Base-by-base conservation (phyloP, 306 rosid genomes). In the Crataegus laevigata region DNA sequence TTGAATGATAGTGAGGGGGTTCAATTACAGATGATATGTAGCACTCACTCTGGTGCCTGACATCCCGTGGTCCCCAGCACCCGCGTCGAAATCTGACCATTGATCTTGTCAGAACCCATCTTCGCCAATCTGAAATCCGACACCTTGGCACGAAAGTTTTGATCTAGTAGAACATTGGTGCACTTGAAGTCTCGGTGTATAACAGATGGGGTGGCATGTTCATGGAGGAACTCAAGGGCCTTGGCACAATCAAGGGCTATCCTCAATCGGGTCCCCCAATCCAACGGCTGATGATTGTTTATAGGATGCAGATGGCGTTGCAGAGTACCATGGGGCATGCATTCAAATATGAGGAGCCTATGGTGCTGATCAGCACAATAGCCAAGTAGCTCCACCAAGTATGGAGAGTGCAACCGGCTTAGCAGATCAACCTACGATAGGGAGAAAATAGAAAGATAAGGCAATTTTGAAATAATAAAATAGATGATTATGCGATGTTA, bases 11-110 rank as follows among this genome's bases (percentile, higher is more conserved):
- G 75, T 73, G 78, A 73, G 50, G 74, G 74, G 72, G 71, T 71
- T 62, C 75, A 51, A 72, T 74, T 64, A 75, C 75, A 77, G 78
- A 64, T 66, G 52, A 67, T 68, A 67, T 68, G 60, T 32, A 69
- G 62, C 80, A 88, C 97, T 92, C 86, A 96, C 99, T 96, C 99
- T 83, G 99, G 99, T 69, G 99, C 99, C 47, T 90, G 70, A 82
- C 92, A 96, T 83, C 97, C 99, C 4, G 98, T 92, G 93, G 97
- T 90, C 96, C 97, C 96, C 40, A 88, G 77, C 71, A 92, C 91
- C 68, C 91, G 86, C 21, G 99, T 96, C 17, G 93, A 96, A 74
- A 90, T 88, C 78, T 86, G 99, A 51, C 96, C 92, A 32, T 96
- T 88, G 84, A 83, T 89, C 80, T 89, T 96, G 77, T 89, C 91